Conservation (phyloP, 768 basidiomycete species). For the Tulasnella sp. region DNA sequence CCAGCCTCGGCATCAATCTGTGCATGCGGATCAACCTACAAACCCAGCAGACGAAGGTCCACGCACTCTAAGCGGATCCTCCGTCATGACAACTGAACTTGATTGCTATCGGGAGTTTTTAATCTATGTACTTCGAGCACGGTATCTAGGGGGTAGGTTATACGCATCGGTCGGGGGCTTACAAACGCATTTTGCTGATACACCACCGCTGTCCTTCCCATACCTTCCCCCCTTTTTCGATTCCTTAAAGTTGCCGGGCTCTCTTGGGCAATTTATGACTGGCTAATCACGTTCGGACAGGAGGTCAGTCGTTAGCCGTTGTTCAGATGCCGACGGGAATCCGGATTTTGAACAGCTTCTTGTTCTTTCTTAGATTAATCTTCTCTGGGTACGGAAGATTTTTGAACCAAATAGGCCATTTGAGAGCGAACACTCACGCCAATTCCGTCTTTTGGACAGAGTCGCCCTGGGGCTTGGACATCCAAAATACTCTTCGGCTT, state of each 20-base stretch:
- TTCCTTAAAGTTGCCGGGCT: neutral
- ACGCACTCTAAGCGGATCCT: no score
- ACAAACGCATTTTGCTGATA: neutral
- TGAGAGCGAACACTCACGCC: neutral
- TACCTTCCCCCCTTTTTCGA: neutral
- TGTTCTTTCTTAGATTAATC: neutral
- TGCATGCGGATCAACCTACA: no score
- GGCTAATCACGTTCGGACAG: neutral
- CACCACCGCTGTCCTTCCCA: neutral
- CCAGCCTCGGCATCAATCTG: no score
- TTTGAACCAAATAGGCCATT: neutral
- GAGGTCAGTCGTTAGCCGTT: neutral
- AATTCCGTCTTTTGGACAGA: neutral
- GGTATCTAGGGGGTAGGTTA: neutral
- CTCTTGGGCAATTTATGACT: neutral
- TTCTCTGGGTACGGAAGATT: slow-evolving; percentile 4
- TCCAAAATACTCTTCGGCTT: slow-evolving; percentile 12
- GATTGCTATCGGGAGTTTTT: neutral
- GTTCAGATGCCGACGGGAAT: neutral
- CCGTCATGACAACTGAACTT: neutral
- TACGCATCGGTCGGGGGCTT: neutral
- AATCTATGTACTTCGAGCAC: neutral
- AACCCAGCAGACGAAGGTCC: no score
- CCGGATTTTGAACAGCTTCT: neutral
- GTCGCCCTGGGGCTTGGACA: neutral